A percentile compares a stretch with the other conserved stretches of the same genome.
Conservation (phyloP, 441 rosid genomes). For the Metrosideros polymorpha region DNA sequence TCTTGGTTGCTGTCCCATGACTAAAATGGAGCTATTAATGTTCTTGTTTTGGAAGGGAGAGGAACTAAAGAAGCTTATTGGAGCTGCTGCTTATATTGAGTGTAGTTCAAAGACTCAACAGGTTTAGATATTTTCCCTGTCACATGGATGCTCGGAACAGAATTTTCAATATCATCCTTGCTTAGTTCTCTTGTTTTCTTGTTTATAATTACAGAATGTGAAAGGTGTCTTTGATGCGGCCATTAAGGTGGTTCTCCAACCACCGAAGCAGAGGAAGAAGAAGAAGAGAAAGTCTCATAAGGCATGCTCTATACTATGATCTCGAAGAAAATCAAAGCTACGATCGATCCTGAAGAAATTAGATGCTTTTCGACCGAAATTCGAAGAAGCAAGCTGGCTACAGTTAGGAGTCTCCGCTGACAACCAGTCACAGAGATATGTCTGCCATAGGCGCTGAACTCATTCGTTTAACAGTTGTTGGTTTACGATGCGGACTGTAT, state of each 20-base stretch:
- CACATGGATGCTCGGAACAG: neutral
- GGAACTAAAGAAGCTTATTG: conserved; percentile 72
- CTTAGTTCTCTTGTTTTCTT: neutral
- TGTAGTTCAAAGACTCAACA: conserved; percentile 95
- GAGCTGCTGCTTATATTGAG: conserved; percentile 75
- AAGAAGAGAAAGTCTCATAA: conserved; percentile 73
- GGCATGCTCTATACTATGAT: conserved; percentile 76
- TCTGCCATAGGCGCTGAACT: neutral
- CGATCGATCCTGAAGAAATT: neutral
- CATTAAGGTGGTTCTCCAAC: conserved; percentile 91
- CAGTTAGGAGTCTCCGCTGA: neutral
- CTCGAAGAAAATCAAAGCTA: neutral
- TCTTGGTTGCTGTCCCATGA: neutral
- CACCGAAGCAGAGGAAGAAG: conserved; percentile 80
- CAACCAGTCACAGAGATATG: neutral
- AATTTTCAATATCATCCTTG: neutral
- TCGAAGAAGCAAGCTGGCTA: neutral
- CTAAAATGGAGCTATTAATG: neutral
- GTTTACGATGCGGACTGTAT: neutral
- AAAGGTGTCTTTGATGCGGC: conserved; percentile 96
- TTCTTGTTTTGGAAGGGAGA: conserved; percentile 42
- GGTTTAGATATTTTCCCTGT: conserved; percentile 24
- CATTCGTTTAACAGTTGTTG: neutral
- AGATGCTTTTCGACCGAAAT: neutral
- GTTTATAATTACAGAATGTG: conserved; percentile 51